Conservation (phyloP, 768 basidiomycete genomes). For the Dioszegia crocea region DNA sequence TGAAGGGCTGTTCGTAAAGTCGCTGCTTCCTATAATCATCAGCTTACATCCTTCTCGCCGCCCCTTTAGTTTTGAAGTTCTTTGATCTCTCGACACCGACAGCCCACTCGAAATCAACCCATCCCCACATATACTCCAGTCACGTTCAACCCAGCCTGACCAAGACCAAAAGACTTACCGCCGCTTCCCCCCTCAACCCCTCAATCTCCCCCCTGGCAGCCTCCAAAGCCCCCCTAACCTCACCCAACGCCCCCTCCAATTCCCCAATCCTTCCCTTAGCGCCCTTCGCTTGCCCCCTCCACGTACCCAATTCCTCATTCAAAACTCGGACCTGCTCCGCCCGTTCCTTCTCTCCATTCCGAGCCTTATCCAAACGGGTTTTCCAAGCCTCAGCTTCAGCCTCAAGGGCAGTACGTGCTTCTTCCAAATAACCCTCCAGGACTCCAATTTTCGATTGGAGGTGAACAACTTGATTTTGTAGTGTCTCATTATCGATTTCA, state of each 20-base stretch:
- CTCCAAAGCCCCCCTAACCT: conserved; percentile 81
- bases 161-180: conserved; percentile 56
- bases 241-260: conserved; percentile 80
- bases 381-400: conserved; percentile 55
- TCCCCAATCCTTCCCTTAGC: conserved; percentile 71
- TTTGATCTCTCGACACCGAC: no score
- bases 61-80: no score
- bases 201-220: conserved; percentile 89
- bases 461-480: conserved; percentile 84
- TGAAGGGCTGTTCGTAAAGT: conserved; percentile 54
- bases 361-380: conserved; percentile 28
- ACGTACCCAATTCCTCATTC: conserved; percentile 66
- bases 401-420: conserved; percentile 62
- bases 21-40: conserved; percentile 60
- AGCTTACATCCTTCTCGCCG: no score
- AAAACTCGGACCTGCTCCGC: conserved; percentile 68
- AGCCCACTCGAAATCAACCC: no score
- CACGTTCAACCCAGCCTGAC: no score
- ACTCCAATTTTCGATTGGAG: conserved; percentile 68
- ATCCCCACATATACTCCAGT: no score
- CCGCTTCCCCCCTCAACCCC: conserved; percentile 64
- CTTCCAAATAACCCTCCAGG: conserved; percentile 82
- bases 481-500: conserved; percentile 90
- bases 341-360: conserved; percentile 61
- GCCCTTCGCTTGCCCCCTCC: conserved; percentile 64